Conservation (phyloP, 2,329 filamentous ascomycete genomes). For the Monilinia laxa region DNA sequence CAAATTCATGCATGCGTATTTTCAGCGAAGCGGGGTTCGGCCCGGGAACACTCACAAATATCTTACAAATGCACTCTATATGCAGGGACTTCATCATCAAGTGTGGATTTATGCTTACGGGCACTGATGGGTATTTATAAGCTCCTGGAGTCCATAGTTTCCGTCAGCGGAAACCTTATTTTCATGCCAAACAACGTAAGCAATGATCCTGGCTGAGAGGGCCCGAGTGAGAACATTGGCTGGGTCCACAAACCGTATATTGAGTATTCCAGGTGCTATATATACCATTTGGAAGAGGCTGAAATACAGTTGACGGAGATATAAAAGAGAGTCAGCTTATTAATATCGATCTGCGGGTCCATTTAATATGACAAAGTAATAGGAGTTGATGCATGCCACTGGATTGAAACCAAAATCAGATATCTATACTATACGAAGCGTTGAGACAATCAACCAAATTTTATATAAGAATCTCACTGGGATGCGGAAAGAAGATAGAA, state of each 20-base stretch:
- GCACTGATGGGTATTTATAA: background rate
- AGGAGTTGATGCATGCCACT: background rate
- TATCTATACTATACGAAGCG: constrained; percentile 1
- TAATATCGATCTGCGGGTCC: background rate
- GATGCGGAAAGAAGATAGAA: background rate
- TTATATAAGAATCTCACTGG: background rate
- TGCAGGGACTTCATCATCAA: constrained; percentile 5
- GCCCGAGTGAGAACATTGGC: background rate
- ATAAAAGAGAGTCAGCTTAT: background rate
- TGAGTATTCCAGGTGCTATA: background rate
- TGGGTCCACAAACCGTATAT: background rate
- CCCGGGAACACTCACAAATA: constrained; percentile 7
- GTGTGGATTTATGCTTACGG: background rate
- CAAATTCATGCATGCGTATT: constrained; percentile 7
- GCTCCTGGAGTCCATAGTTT: background rate
- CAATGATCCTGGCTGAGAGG: constrained; percentile 13
- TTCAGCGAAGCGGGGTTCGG: background rate
- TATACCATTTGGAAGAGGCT: background rate
- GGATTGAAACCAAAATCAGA: background rate
- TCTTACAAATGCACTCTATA: background rate
- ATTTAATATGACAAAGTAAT: constrained; percentile 1
- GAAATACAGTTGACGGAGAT: background rate
- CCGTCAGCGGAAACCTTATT: constrained; percentile 4
- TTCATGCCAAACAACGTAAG: constrained; percentile 12
- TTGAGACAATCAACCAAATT: background rate